phyloP scores from a whole-genome alignment of 2,329 filamentous ascomycete species.

The Ophiostoma perfectum region DNA sequence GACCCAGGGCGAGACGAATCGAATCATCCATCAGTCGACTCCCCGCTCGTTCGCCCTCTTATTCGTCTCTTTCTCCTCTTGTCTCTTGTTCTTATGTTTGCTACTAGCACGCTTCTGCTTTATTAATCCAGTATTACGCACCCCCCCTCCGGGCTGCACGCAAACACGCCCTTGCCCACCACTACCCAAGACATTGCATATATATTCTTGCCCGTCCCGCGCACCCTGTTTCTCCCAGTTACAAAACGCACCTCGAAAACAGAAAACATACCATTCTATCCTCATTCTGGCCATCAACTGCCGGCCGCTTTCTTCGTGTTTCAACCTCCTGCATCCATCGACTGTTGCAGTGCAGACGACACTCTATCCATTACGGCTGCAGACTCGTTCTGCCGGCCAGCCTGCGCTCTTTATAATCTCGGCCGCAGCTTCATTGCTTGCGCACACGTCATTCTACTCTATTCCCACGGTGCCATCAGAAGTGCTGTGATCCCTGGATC shows the following conservation, averaged over 20 bases:
- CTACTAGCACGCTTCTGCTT: too few relatives aligned
- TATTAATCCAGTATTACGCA: too few relatives aligned
- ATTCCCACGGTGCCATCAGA: too few relatives aligned
- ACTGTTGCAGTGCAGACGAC: not conserved
- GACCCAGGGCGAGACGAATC: not conserved
- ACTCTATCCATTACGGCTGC: constrained; percentile 13
- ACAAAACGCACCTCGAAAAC: not conserved
- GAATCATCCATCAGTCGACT: constrained; percentile 1
- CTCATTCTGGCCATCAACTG: not conserved
- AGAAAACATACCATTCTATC: constrained; percentile 12
- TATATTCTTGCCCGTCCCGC: constrained; percentile 13
- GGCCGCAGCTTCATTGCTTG: not conserved
- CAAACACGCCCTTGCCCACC: not conserved
- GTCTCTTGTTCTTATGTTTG: not conserved
- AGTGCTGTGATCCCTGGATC: too few relatives aligned
- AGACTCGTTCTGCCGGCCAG: constrained; percentile 21
- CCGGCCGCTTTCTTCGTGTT: not conserved
- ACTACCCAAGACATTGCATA: not conserved
- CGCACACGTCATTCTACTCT: too few relatives aligned
- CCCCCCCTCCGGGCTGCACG: not conserved
- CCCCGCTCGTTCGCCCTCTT: not conserved
- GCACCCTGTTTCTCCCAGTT: constrained; percentile 12
- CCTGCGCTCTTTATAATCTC: not conserved
- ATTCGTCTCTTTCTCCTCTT: not conserved
- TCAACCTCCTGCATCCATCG: not conserved